Percentiles rank a stretch among this genome's conserved stretches.
These are phyloP conservation scores for Phytophthora sp. DNA, from an alignment of 352 stramenopile genomes.

Conservation along the genomic window DNA sequence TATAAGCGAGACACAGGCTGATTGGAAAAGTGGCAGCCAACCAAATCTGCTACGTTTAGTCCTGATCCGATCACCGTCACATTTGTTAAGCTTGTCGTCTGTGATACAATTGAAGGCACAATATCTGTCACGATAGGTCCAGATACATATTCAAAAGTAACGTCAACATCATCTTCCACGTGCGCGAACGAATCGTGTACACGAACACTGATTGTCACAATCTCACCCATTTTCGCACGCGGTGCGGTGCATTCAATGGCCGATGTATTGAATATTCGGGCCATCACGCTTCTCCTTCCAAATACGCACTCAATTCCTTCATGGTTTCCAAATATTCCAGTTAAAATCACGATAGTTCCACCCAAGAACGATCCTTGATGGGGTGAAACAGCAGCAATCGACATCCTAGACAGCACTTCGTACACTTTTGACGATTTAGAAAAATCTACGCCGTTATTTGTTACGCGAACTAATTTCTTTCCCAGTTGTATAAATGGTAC, in stretches of 20 bases:
- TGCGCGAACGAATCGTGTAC: constrained; percentile 39
- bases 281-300: constrained; percentile 32
- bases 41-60: constrained; percentile 28
- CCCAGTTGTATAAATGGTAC: constrained; percentile 57
- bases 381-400: constrained; percentile 42
- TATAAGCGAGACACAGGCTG: constrained; percentile 22
- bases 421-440: constrained; percentile 26
- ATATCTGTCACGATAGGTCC: constrained; percentile 36
- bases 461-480: constrained; percentile 45
- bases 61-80: constrained; percentile 40
- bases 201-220: constrained; percentile 29
- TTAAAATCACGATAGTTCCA: constrained; percentile 46
- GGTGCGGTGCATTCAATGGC: constrained; percentile 46
- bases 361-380: constrained; percentile 36
- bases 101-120: constrained; percentile 42
- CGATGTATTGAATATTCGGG: constrained; percentile 33
- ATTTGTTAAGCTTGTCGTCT: constrained; percentile 20
- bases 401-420: constrained; percentile 45
- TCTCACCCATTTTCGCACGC: constrained; percentile 7
- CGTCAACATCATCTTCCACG: constrained; percentile 9
- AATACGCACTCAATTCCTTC: constrained; percentile 53
- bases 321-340: constrained; percentile 44
- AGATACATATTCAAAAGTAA: constrained; percentile 37
- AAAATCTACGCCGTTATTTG: constrained; percentile 72
- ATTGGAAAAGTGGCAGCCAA: constrained; percentile 40